Evolutionary conservation across 2,329 filamentous ascomycete species (phyloP).

Genomic region (Tricladium varicosporioides): DNA sequence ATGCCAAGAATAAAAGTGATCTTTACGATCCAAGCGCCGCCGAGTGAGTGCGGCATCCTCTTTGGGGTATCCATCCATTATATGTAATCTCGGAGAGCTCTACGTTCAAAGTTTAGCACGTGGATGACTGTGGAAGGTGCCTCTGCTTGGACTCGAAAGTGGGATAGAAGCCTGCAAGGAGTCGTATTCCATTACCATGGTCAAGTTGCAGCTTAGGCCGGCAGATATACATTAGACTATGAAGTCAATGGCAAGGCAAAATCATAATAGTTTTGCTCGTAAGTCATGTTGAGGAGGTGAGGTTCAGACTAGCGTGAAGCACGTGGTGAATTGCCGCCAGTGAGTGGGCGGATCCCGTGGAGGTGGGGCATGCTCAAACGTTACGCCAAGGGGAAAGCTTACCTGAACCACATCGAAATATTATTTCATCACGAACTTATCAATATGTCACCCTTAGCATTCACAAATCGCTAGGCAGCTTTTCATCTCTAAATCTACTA

Average conservation of each 20-base stretch:
- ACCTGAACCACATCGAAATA: no score
- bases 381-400: neutral
- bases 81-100: neutral
- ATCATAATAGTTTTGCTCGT: no score
- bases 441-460: no score
- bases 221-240: neutral
- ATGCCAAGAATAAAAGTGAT: constrained; percentile 17
- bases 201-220: neutral
- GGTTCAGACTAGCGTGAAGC: neutral
- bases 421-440: no score
- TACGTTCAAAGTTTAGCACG: neutral
- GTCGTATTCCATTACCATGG: neutral
- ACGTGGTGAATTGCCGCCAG: neutral
- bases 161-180: neutral
- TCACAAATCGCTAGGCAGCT: no score
- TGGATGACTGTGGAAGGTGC: neutral
- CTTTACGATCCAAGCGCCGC: constrained; percentile 15
- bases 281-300: neutral
- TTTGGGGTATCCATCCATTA: constrained; percentile 24
- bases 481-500: no score
- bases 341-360: neutral
- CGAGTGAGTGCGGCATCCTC: constrained; percentile 1
- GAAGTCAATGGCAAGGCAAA: no score
- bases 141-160: neutral
- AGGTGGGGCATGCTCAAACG: neutral